phyloP scores from a whole-genome alignment of 2,329 filamentous ascomycete genomes.

The Aspergillus uvarum region DNA sequence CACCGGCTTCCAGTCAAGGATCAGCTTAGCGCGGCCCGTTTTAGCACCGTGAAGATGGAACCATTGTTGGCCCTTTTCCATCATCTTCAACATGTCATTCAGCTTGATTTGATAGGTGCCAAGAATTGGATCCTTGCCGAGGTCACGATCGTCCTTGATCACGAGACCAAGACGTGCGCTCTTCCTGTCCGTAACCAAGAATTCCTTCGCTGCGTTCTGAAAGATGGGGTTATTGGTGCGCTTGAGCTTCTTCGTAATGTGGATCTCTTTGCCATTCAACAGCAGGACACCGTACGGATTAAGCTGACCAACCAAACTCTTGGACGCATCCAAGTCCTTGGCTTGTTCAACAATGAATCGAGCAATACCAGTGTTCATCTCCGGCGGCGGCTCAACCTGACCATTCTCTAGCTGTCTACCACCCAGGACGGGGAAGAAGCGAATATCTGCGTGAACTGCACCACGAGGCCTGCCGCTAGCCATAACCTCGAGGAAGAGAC shows the following conservation, averaged over 20 bases:
- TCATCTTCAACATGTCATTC: slow-evolving; percentile 86
- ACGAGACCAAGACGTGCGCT: slow-evolving; percentile 85
- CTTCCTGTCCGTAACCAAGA: slow-evolving; percentile 91
- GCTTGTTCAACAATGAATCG: slow-evolving; percentile 93
- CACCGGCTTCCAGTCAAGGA: slow-evolving; percentile 92
- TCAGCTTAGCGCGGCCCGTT: slow-evolving; percentile 84
- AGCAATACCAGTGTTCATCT: slow-evolving; percentile 89
- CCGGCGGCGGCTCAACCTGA: slow-evolving; percentile 74
- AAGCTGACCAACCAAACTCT: slow-evolving; percentile 85
- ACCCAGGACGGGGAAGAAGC: slow-evolving; percentile 92
- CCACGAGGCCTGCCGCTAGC: slow-evolving; percentile 82
- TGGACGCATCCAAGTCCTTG: slow-evolving; percentile 89
- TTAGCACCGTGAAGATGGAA: slow-evolving; percentile 81
- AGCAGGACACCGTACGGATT: slow-evolving; percentile 88
- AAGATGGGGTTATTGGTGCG: slow-evolving; percentile 97
- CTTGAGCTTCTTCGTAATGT: slow-evolving; percentile 88
- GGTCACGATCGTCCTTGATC: slow-evolving; percentile 91
- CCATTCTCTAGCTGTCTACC: slow-evolving; percentile 67
- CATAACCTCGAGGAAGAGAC: slow-evolving; percentile 79
- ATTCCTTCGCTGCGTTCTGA: slow-evolving; percentile 87
- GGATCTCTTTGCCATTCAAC: slow-evolving; percentile 88
- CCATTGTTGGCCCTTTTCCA: slow-evolving; percentile 93
- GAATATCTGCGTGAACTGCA: slow-evolving; percentile 74
- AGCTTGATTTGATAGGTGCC: slow-evolving; percentile 95
- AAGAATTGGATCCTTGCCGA: slow-evolving; percentile 77